A percentile compares a stretch with the other conserved stretches of the same genome.
phyloP scores from a whole-genome alignment of 371 early-diverging fungal genomes.

The Zychaea mexicana region DNA sequence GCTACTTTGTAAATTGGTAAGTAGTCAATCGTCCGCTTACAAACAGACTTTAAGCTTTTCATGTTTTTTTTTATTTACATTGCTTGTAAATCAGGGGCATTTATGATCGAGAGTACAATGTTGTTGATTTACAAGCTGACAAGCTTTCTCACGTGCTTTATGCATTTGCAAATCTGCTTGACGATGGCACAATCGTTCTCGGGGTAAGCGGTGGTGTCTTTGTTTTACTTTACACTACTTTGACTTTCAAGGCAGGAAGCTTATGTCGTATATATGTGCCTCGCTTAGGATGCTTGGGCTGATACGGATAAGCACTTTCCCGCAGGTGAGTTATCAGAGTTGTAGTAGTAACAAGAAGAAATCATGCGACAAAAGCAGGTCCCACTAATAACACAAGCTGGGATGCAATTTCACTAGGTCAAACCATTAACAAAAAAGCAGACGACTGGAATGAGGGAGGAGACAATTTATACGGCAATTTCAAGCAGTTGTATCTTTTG shows the following conservation, averaged over 20 bases:
- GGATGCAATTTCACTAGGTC: slow-evolving; percentile 6
- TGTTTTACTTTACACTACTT: too few relatives aligned
- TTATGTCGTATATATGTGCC: not conserved
- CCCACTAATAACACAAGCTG: not conserved
- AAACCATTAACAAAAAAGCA: slow-evolving; percentile 41
- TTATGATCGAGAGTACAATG: slow-evolving; percentile 68
- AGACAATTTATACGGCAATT: slow-evolving; percentile 70
- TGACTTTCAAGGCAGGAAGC: too few relatives aligned
- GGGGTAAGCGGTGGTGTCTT: slow-evolving; percentile 51
- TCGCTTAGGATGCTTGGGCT: slow-evolving; percentile 49
- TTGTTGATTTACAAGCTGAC: slow-evolving; percentile 56
- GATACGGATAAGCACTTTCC: slow-evolving; percentile 42
- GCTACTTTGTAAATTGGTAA: slow-evolving; percentile 43
- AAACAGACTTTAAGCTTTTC: too few relatives aligned
- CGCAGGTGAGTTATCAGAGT: slow-evolving; percentile 26
- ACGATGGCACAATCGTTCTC: slow-evolving; percentile 61
- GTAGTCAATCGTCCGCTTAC: not conserved
- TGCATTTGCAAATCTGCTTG: slow-evolving; percentile 83
- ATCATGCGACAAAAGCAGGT: not conserved
- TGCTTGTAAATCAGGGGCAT: slow-evolving; percentile 76
- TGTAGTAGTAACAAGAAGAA: too few relatives aligned
- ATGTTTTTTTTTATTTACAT: too few relatives aligned
- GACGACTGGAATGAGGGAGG: slow-evolving; percentile 56
- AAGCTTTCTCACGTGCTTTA: slow-evolving; percentile 83
- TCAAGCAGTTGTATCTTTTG: slow-evolving; percentile 74